Evolutionary conservation across 139 green algal genomes (phyloP).

Genomic region (Micractinium conductrix): DNA sequence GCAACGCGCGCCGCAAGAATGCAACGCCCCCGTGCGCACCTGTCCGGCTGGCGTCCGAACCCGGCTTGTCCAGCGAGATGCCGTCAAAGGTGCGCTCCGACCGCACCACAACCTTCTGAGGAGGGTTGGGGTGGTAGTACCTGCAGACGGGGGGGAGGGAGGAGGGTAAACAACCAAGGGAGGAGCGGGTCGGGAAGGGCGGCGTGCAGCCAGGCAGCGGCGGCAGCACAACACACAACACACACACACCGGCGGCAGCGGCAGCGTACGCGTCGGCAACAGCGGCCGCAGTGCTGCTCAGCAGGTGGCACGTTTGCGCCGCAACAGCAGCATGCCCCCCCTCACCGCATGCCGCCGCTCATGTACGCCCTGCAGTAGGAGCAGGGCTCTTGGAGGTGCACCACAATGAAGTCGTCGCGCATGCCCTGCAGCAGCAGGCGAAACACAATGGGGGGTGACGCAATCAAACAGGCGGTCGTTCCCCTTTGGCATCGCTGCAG

Average conservation of each 20-base stretch:
- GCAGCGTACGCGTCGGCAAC: no score
- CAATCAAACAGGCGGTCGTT: no score
- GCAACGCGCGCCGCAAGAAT: no score
- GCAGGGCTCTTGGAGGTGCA: conserved; percentile 93
- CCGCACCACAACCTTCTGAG: conserved; percentile 41
- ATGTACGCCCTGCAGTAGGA: conserved; percentile 86
- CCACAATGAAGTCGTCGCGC: conserved; percentile 99
- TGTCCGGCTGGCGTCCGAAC: conserved; percentile 39
- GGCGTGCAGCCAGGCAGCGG: background rate
- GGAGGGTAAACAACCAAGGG: no score
- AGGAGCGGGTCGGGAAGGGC: background rate
- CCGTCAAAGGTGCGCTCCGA: conserved; percentile 84
- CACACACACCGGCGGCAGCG: no score
- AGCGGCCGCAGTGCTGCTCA: no score
- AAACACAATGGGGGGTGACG: no score
- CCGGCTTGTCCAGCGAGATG: conserved; percentile 79
- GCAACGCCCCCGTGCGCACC: background rate
- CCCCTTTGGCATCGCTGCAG: no score
- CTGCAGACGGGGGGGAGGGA: background rate
- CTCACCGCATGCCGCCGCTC: conserved; percentile 19
- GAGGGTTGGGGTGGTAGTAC: conserved; percentile 34
- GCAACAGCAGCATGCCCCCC: background rate
- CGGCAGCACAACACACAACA: no score
- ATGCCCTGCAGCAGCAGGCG: conserved; percentile 66
- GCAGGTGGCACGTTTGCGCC: no score